A percentile compares a stretch with the other conserved stretches of the same genome.
phyloP scores from a whole-genome alignment of 208 protist species.

The Leishmania aethiopica region DNA sequence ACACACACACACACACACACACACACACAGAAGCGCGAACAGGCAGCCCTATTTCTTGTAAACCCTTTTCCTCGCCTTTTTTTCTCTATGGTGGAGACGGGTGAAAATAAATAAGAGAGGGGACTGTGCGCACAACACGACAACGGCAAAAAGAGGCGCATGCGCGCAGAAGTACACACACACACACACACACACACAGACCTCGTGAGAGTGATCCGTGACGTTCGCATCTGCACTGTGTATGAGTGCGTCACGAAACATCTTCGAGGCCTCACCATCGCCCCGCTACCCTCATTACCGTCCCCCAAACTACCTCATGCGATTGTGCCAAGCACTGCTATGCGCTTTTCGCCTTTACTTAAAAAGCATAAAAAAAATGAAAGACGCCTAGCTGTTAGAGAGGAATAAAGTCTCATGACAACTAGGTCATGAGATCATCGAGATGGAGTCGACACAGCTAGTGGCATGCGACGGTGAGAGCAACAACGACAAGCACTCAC shows the following conservation, averaged over 20 bases:
- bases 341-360: not conserved
- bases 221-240: not conserved
- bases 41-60: not conserved
- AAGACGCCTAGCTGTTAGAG: not conserved
- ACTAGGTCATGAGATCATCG: not conserved
- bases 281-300: not conserved
- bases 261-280: not conserved
- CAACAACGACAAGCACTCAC: not conserved
- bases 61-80: not conserved
- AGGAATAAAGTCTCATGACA: not conserved
- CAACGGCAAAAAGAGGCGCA: conserved; percentile 13
- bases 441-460: not conserved
- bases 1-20: not conserved
- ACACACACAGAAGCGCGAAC: not conserved
- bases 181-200: not conserved
- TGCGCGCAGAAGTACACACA: not conserved
- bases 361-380: not conserved
- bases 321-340: not conserved
- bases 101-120: not conserved
- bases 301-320: not conserved
- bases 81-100: conserved; percentile 4
- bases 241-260: not conserved
- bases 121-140: not conserved
- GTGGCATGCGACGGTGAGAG: not conserved
- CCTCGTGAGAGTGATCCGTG: not conserved